These are phyloP conservation scores for Suhomyces sp. DNA, from an alignment of 805 yeast species.

Conservation along the genomic window DNA sequence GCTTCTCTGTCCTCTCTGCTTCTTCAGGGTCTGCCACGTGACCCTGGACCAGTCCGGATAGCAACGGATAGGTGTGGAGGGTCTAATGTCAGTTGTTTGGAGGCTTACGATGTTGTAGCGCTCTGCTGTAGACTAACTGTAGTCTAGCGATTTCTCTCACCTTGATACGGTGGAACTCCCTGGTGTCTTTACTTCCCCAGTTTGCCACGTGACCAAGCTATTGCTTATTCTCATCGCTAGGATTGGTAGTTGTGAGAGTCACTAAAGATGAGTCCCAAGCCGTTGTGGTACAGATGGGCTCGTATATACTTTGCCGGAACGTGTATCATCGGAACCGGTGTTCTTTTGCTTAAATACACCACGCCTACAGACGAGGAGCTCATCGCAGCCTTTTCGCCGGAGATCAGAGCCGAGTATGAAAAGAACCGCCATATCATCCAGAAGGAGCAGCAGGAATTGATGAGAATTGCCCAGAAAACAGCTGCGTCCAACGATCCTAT, in stretches of 20 bases:
- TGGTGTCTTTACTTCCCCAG: too few species aligned
- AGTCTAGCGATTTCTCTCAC: too few species aligned
- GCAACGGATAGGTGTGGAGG: too few species aligned
- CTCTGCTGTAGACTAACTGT: too few species aligned
- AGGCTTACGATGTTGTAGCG: too few species aligned
- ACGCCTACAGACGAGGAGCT: constrained; percentile 85
- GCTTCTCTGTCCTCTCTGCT: too few species aligned
- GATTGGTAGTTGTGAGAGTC: neutral
- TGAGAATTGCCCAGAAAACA: constrained; percentile 62
- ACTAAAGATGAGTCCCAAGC: constrained; percentile 17
- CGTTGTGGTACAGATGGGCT: constrained; percentile 59
- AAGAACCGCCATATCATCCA: constrained; percentile 57
- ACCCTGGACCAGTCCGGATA: too few species aligned
- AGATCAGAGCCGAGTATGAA: constrained; percentile 72
- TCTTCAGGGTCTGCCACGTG: neutral
- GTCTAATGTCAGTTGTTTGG: too few species aligned
- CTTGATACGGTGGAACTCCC: too few species aligned
- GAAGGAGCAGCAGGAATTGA: constrained; percentile 66
- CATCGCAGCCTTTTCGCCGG: constrained; percentile 74
- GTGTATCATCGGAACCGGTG: constrained; percentile 72
- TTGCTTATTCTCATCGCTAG: neutral
- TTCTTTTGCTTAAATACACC: constrained; percentile 63
- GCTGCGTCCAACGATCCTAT: constrained; percentile 71
- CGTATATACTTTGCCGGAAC: constrained; percentile 58
- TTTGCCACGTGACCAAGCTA: neutral